Evolutionary conservation across 1,284 basidiomycete genomes (phyloP), one percentile per base, ranked within the genome.

Genomic region (Taiwanofungus camphoratus): DNA sequence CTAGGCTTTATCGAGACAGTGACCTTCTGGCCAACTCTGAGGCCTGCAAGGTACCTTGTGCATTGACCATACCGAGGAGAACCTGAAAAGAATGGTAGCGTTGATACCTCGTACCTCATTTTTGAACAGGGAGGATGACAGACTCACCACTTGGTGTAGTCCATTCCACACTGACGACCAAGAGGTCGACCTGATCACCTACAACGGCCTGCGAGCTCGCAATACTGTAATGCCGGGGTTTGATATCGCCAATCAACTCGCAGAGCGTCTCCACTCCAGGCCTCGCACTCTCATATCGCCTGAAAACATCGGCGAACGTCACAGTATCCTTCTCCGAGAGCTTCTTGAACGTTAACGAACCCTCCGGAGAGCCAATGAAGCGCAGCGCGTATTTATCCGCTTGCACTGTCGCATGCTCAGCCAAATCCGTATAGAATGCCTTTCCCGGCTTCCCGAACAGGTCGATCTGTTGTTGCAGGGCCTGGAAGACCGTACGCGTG

Each of bases 161-260:
- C 95, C 95, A 99, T 55, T 98, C 93, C 20, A 99, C 95, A 4
- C 92, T 94, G 33, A 99, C 95, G 48, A 99, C 87, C 49, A 99
- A 73, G 36, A 99, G 70, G 66, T 99, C 93, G 13, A 99, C 92
- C 42, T 87, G 81, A 62, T 98, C 79, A 9, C 96, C 96, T 11
- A 99, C 93, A 36, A 90, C 93, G 54, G 85, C 86, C 66, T 99
- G 93, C 24, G 92, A 82, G 53, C 89, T 93, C 20, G 95, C 95
- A 58, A 99, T 99, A 65, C 92, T 95, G 68, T 99, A 99, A 68
- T 99, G 96, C 54, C 96, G 78, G 5, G 95, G 94, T 68, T 97
- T 93, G 73, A 94, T 95, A 63, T 98, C 92, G 5, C 87, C 88
- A 40, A 96, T 70, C 54, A 97, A 65, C 63, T 87, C 86, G 60